Conservation (phyloP, 805 yeast genomes). For the Wickerhamomyces mucosus region DNA sequence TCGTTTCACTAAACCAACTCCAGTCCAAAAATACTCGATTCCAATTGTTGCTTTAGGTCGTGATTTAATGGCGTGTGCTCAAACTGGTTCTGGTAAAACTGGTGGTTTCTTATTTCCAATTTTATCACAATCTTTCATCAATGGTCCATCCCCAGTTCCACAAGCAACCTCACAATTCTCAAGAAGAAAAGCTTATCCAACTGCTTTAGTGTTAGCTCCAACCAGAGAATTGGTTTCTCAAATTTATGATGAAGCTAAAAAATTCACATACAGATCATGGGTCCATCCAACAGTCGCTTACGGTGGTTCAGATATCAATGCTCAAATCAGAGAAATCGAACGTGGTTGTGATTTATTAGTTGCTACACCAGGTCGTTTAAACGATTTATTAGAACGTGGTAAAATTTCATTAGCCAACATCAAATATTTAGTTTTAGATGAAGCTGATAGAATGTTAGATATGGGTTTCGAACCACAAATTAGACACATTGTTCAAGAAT, state of each 20-base stretch:
- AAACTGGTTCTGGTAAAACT: slow-evolving; percentile 99
- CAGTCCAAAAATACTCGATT: slow-evolving; percentile 88
- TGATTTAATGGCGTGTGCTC: slow-evolving; percentile 96
- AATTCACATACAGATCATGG: slow-evolving; percentile 97
- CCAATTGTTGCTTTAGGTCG: slow-evolving; percentile 85
- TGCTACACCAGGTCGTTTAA: slow-evolving; percentile 99
- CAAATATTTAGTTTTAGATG: slow-evolving; percentile 91
- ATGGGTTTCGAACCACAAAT: slow-evolving; percentile 99
- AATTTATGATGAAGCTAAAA: slow-evolving; percentile 91
- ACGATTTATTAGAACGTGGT: slow-evolving; percentile 93
- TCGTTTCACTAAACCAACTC: slow-evolving; percentile 92
- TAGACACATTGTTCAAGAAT: slow-evolving; percentile 94
- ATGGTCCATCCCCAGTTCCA: slow-evolving; percentile 69
- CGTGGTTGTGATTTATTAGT: slow-evolving; percentile 94
- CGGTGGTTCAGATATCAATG: slow-evolving; percentile 95
- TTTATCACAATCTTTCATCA: slow-evolving; percentile 77
- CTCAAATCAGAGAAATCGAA: slow-evolving; percentile 80
- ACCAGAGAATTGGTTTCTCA: slow-evolving; percentile 98
- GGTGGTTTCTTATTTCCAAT: slow-evolving; percentile 99
- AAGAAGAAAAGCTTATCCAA: slow-evolving; percentile 81
- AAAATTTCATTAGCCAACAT: slow-evolving; percentile 80
- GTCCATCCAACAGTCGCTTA: slow-evolving; percentile 92
- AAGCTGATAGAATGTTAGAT: slow-evolving; percentile 99
- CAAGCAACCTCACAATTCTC: slow-evolving; percentile 38
- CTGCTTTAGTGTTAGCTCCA: slow-evolving; percentile 94